Base-by-base conservation (phyloP, 352 stramenopile species). In the Chrysophaeum taylorii region DNA sequence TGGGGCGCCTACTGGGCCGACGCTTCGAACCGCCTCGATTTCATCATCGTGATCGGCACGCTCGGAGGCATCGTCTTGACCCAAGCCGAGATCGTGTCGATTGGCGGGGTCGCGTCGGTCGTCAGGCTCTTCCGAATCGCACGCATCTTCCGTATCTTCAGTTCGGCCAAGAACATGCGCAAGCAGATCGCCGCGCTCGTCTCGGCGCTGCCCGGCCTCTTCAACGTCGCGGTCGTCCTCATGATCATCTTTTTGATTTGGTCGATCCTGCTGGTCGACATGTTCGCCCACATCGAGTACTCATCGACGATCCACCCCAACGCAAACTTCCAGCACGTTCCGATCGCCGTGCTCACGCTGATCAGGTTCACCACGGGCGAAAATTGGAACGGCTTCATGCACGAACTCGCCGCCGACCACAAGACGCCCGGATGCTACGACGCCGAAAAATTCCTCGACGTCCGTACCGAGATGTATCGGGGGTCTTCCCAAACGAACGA, bases 191-290 rank as follows among this genome's bases (percentile, higher is more conserved):
- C 92, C 42, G 96, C 90, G n/a, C 80, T 97, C 31, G 85, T 96
- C 50, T 87, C 90, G 16, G 81, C 86, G 35, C 79, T 97, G 0
- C 90, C 90, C 36, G 86, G 83, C 0, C 83, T 94, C 23, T 88
- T 81, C 63, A 96, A 96, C 75, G 91, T 97, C 68, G 89, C 84
- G 35, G 88, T 82, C 5, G 87, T 97, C 39, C 66, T 96, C 31
- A 87, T 95, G 31, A 75, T 97, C 7, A 86, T 97, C 76, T 78
- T 95, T 21, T 96, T 95, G 78, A 96, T 96, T 68, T 96, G 92
- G 73, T 80, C 90, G 48, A 90, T 91, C 0, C 87, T 94, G 82
- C 89, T 89, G 0, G 85, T 96, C 23, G 87, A 97, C 78, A 81
- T 96, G 35, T 97, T 95, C 73, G 88, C 87, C 25, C 93, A 89